Evolutionary conservation across 345 rosid species (phyloP), one percentile per base, ranked within the genome.

Genomic region (Gynandropsis gynandra): DNA sequence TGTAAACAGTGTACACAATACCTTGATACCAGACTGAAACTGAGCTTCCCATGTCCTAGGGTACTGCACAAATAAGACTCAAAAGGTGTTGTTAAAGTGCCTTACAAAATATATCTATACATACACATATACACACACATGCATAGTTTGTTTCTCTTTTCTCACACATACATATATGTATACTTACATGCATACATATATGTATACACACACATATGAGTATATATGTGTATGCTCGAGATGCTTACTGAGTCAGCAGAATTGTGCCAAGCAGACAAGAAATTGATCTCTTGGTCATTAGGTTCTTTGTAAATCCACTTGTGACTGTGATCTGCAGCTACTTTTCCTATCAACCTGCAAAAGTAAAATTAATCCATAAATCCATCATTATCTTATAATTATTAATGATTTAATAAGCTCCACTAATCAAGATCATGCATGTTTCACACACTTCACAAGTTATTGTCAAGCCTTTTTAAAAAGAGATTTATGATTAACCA

Each of bases 11-110:
- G 29, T 2, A 16, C 3, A 42, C 39, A 46, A 50, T 72, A 90
- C 98, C 88, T 90, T 79, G 63, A 90, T 79, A 16, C 98, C 98
- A 49, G 89, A 80, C 66, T 79, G 96, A 71, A 90, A 90, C 79
- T 90, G 98, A 44, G 96, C 96, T 68, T 87, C 98, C 98, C 98
- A 90, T 57, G 98, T 87, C 80, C 93, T 80, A 44, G 98, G 98
- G 41, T 79, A 80, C 96, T 90, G 77, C 44, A 58, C 32, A 69
- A 20, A 51, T 18, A 46, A 50, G 8, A 29, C 10, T 27, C 5
- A 50, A 44, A 29, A 36, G 38, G 42, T 42, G 16, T 16, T 33
- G 15, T 3, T 16, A 42, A 15, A 11, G 47, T 39, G 32, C 35
- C 41, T 34, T 14, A 43, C 16, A 50, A 0, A 9, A 36, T 36